Evolutionary conservation across 140 eudicot species (phyloP), one percentile per base, ranked within the genome.

Genomic region (Erigeron philadelphicus): DNA sequence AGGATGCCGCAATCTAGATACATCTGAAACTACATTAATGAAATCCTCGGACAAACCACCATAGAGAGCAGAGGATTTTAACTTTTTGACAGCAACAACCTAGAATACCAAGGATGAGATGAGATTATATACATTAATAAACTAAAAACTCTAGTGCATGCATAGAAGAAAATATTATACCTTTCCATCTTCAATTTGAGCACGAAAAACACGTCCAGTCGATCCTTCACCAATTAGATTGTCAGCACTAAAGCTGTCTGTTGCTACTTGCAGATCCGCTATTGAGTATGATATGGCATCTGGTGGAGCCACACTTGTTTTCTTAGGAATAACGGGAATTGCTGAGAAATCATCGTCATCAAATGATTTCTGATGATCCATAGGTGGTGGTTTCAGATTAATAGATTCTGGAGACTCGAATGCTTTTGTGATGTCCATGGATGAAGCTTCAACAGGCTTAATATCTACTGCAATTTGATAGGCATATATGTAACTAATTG

Each of bases 141-240:
- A 31, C 38, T 31, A 31, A 31, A 31, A 4, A 31, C 4, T 31
- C 38, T 31, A 31, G 38, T 31, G 38, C 38, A 31, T 31, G 38
- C 38, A 31, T 31, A 31, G 38, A 31, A 31, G 38, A 25, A 25
- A 3, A 31, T 31, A 15, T 7, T 35, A 35, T 71, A 82, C 88
- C 75, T 79, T 76, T 62, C 95, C 95, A 64, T 87, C 85, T 21
- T 81, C 74, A 43, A 78, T 82, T 66, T 87, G 79, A 43, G 90
- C 90, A 70, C 80, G 78, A 45, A 82, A 87, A 44, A 87, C 95
- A 21, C 88, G 86, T 48, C 86, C 95, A 58, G 75, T 76, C 7
- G 95, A 82, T 53, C 95, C 95, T 78, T 84, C 90, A 48, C 95
- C 95, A 5, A 87, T 61, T 63, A 87, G 83, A 73, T 81, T 80